Conservation (phyloP, 2,329 filamentous ascomycete species). For the Paradendryphiella salina region DNA sequence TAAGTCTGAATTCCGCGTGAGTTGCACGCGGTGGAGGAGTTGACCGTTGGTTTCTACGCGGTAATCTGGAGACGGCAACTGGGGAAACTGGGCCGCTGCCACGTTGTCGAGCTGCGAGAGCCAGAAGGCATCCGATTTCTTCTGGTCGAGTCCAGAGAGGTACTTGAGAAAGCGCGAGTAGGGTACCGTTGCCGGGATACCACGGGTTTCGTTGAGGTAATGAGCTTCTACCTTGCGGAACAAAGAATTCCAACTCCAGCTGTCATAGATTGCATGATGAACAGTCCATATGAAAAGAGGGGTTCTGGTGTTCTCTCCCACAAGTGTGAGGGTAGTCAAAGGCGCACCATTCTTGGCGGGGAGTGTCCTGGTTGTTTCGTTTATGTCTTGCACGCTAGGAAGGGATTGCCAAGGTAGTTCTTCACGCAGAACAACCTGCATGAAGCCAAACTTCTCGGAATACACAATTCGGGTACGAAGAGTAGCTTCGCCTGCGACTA, state of each 20-base stretch:
- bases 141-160: conserved; percentile 30
- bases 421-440: conserved; percentile 40
- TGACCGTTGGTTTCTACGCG: conserved; percentile 39
- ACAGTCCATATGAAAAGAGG: conserved; percentile 43
- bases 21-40: conserved; percentile 23
- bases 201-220: conserved; percentile 18
- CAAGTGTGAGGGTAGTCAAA: conserved; percentile 22
- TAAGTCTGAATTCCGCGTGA: conserved; percentile 25
- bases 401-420: conserved; percentile 26
- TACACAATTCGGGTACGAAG: conserved; percentile 52
- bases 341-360: conserved; percentile 34
- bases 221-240: conserved; percentile 34
- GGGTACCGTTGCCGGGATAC: conserved; percentile 24
- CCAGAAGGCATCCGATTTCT: conserved; percentile 38
- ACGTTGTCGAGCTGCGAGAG: conserved; percentile 32
- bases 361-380: conserved; percentile 31
- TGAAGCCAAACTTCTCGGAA: conserved; percentile 36
- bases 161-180: conserved; percentile 43
- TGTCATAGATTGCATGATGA: conserved; percentile 47
- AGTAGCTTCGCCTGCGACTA: conserved; percentile 51
- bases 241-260: conserved; percentile 37
- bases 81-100: conserved; percentile 37
- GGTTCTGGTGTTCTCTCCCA: conserved; percentile 15
- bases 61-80: conserved; percentile 38
- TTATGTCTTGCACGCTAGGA: conserved; percentile 28